Evolutionary conservation across 2,329 filamentous ascomycete genomes (phyloP).

Genomic region (Fusarium albidum): DNA sequence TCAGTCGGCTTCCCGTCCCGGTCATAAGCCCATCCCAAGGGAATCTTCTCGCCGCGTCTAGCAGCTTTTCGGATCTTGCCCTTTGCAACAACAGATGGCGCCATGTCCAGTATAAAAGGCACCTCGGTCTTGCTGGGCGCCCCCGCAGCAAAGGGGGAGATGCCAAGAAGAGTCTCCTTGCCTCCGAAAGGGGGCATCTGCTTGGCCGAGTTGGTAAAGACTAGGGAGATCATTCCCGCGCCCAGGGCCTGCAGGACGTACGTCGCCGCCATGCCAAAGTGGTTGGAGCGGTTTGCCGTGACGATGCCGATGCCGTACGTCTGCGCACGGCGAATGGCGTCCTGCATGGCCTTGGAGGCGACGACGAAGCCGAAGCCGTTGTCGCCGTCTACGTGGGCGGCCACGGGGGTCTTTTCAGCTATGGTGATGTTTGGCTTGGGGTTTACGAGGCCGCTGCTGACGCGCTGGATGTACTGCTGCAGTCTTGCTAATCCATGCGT

Average conservation of each 20-base stretch:
- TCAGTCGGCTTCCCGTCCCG: constrained; percentile 16
- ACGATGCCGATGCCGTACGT: constrained; percentile 23
- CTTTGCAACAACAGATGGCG: constrained; percentile 16
- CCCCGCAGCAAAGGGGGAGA: constrained; percentile 17
- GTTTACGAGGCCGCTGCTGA: constrained; percentile 17
- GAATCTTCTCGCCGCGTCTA: constrained; percentile 18
- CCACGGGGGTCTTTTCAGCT: constrained; percentile 18
- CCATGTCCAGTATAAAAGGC: constrained; percentile 20
- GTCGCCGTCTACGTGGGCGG: constrained; percentile 15
- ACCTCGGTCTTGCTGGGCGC: constrained; percentile 19
- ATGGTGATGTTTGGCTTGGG: constrained; percentile 12
- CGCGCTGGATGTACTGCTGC: constrained; percentile 17
- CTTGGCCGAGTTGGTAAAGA: constrained; percentile 23
- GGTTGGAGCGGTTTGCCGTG: constrained; percentile 16
- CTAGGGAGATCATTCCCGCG: constrained; percentile 17
- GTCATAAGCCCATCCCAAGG: constrained; percentile 16
- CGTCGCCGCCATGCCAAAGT: constrained; percentile 23
- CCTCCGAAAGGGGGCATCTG: constrained; percentile 23
- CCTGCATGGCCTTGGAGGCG: constrained; percentile 15
- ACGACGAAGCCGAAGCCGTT: constrained; percentile 23
- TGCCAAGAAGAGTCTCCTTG: constrained; percentile 18
- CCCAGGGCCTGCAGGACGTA: constrained; percentile 16
- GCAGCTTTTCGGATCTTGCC: constrained; percentile 20
- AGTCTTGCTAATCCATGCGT: constrained; percentile 18
- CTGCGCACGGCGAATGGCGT: constrained; percentile 15